Evolutionary conservation across 2,329 filamentous ascomycete species (phyloP), one percentile per base, ranked within the genome.

Genomic region (Neurospora sp.): DNA sequence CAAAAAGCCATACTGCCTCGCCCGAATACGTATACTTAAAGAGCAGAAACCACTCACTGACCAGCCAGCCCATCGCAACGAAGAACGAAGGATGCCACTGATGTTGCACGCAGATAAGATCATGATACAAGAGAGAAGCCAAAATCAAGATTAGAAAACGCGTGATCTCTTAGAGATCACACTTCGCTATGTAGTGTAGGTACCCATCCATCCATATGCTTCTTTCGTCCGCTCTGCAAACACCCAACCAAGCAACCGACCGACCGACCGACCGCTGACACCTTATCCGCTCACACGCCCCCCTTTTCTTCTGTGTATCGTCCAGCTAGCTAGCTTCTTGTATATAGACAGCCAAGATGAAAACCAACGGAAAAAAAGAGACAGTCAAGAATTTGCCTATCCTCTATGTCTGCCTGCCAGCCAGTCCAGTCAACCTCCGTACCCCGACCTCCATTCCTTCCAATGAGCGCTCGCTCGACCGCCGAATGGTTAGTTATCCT

Each of bases 401-500:
- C 19, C 19, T 52, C 46, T 46, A 46, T n/a, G n/a, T n/a, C 41
- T 19, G 41, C 1, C n/a, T 11, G 41, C 8, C n/a, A 11, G 41
- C 41, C n/a, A 19, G 41, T 41, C 41, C n/a, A 19, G 8, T 19
- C 40, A 41, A 41, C 40, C 40, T n/a, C 41, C 41, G 41, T 41
- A 41, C 3, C 17, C 41, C 41, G 41, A 43, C 41, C 41, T 1
- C 10, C 41, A 8, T 6, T 28, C 5, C 12, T 28, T 52, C 46
- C 10, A 52, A 28, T 52, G 28, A 28, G 28, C 28, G 46, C 46
- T 52, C 46, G 19, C 46, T 23, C 46, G 46, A 52, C 46, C 19
- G 19, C 46, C 46, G 12, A 28, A 52, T 23, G 46, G 46, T 23
- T 28, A 71, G 69, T 70, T 72, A 72, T 72, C 70, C 70, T 70